A percentile compares a stretch with the other conserved stretches of the same genome.
Conservation (phyloP, 495 filamentous ascomycete genomes). For the Podospora tetraspora region DNA sequence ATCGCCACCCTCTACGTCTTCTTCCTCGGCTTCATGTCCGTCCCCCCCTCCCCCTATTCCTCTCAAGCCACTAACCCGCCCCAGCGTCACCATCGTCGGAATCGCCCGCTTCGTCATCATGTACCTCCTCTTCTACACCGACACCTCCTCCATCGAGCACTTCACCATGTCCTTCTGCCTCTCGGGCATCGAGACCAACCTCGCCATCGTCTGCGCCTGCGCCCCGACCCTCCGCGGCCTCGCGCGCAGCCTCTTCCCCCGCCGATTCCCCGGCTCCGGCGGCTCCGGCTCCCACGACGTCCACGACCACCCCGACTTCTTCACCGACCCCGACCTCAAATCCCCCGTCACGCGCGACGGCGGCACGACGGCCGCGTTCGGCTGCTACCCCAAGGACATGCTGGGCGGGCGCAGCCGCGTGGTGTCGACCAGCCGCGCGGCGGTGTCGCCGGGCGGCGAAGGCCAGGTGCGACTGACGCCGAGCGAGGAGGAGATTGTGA, state of each 20-base stretch:
- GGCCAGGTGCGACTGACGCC: slow-evolving; percentile 8
- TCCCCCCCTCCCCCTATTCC: background rate
- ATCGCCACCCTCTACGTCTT: slow-evolving; percentile 22
- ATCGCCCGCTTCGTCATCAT: slow-evolving; percentile 10
- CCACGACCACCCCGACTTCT: background rate
- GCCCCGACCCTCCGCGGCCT: slow-evolving; percentile 23
- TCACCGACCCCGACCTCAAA: background rate
- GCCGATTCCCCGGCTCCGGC: background rate
- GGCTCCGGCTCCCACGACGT: background rate
- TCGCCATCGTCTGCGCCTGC: slow-evolving; percentile 27
- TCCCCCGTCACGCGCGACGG: background rate
- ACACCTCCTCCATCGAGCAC: background rate
- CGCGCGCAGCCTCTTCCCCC: slow-evolving; percentile 7
- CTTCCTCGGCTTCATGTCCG: slow-evolving; percentile 23
- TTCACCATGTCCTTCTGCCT: slow-evolving; percentile 12
- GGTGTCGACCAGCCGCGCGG: background rate
- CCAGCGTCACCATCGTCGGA: slow-evolving; percentile 16
- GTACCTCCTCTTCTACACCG: slow-evolving; percentile 12
- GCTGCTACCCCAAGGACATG: slow-evolving; percentile 3
- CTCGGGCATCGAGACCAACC: slow-evolving; percentile 24
- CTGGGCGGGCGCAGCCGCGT: background rate
- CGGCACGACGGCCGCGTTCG: background rate
- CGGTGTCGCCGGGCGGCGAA: background rate
- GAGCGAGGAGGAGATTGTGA: slow-evolving; percentile 17
- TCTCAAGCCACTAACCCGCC: background rate